Percentiles rank a stretch among this genome's conserved stretches.
phyloP scores from a whole-genome alignment of 2,329 filamentous ascomycete genomes.

The Elsinoe necatrix region DNA sequence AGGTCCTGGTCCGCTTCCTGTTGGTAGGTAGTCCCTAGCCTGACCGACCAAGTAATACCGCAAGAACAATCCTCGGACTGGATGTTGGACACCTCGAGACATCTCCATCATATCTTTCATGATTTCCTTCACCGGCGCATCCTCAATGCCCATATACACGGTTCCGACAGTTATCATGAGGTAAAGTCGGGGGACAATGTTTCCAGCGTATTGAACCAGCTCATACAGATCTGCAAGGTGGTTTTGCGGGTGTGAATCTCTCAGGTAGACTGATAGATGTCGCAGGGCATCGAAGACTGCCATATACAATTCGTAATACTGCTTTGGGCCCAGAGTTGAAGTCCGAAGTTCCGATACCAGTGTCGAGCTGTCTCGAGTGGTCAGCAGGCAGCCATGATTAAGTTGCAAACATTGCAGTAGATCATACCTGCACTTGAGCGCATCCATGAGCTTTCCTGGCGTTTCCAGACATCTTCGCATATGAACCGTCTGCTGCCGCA shows the following conservation, averaged over 20 bases:
- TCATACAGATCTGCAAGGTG: conserved; percentile 97
- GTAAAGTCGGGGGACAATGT: conserved; percentile 92
- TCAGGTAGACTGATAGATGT: conserved; percentile 90
- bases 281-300: conserved; percentile 95
- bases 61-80: conserved; percentile 86
- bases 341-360: conserved; percentile 97
- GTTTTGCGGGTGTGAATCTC: conserved; percentile 94
- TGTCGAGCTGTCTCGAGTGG: conserved; percentile 61
- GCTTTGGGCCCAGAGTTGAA: conserved; percentile 93
- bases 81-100: conserved; percentile 95
- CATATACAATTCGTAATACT: conserved; percentile 99
- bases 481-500: conserved; percentile 90
- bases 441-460: conserved; percentile 98
- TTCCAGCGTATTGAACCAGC: conserved; percentile 94
- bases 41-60: conserved; percentile 95
- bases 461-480: conserved; percentile 98
- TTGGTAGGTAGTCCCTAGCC: conserved; percentile 79
- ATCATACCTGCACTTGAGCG: conserved; percentile 93
- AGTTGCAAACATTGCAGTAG: background rate
- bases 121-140: conserved; percentile 97
- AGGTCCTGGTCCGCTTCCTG: conserved; percentile 74
- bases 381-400: conserved; percentile 22
- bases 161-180: conserved; percentile 99
- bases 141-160: conserved; percentile 96
- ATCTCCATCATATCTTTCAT: conserved; percentile 99